A percentile compares a stretch with the other conserved stretches of the same genome.
Conservation (phyloP, 2,329 filamentous ascomycete species). For the Didymella lethalis region DNA sequence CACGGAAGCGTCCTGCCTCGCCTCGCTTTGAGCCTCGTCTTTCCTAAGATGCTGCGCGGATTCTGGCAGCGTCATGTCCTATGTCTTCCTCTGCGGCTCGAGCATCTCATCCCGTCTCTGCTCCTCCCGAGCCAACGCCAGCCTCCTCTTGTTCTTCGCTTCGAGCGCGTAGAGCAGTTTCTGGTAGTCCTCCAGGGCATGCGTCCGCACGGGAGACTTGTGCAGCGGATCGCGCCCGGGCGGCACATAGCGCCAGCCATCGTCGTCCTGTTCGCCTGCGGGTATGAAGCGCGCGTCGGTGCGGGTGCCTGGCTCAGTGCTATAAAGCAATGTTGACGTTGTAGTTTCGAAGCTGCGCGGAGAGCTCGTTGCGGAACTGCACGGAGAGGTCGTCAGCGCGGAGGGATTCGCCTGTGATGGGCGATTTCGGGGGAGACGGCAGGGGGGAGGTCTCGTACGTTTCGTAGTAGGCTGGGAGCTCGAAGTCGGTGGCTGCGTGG, state of each 20-base stretch:
- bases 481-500: constrained; percentile 43
- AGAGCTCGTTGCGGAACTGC: constrained; percentile 41
- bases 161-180: background rate
- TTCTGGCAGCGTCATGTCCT: background rate
- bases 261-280: constrained; percentile 40
- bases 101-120: background rate
- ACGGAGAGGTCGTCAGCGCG: constrained; percentile 45
- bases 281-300: constrained; percentile 35
- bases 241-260: constrained; percentile 34
- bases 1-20: background rate
- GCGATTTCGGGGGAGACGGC: constrained; percentile 20
- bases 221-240: constrained; percentile 31
- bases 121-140: background rate
- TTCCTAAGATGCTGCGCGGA: background rate
- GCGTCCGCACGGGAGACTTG: background rate
- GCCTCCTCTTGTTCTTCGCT: background rate
- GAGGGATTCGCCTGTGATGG: constrained; percentile 21
- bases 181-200: background rate
- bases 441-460: constrained; percentile 23
- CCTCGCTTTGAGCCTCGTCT: background rate
- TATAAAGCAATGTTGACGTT: constrained; percentile 34
- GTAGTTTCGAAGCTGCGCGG: constrained; percentile 43
- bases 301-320: constrained; percentile 24
- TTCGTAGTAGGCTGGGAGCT: constrained; percentile 38
- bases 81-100: background rate